A percentile compares a stretch with the other conserved stretches of the same genome.
Evolutionary conservation across 1,284 basidiomycete species (phyloP).

Genomic region (Omphalotus olearius): DNA sequence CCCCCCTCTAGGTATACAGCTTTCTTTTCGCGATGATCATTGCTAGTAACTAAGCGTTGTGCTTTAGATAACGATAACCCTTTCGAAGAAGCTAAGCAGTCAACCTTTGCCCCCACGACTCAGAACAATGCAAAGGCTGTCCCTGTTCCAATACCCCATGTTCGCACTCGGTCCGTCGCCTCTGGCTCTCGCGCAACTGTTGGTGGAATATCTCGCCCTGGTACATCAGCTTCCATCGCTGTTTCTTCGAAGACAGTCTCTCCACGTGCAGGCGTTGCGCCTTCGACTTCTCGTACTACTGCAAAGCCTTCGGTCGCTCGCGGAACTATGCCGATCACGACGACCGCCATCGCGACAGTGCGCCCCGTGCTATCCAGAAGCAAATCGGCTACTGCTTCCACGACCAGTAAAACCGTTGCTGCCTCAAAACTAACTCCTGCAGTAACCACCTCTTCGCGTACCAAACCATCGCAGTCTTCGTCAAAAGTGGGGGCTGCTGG

Average conservation of each 20-base stretch:
- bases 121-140: slow-evolving; percentile 3
- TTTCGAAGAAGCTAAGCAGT: slow-evolving; percentile 11
- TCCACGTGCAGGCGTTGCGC: not conserved
- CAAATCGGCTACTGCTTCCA: slow-evolving; percentile 1
- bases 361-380: not conserved
- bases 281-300: not conserved
- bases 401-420: not conserved
- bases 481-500: not conserved
- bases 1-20: slow-evolving; percentile 30
- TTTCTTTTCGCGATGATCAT: not conserved
- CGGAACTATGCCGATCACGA: not conserved
- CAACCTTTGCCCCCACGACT: not conserved
- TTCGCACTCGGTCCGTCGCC: slow-evolving; percentile 2
- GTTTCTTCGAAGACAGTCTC: slow-evolving; percentile 1
- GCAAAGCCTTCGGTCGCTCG: not conserved
- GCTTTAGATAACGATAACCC: slow-evolving; percentile 23
- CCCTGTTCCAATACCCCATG: slow-evolving; percentile 4
- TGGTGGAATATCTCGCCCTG: slow-evolving; percentile 1
- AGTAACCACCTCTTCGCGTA: not conserved
- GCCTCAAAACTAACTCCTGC: not conserved
- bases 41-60: not conserved
- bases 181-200: not conserved
- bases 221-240: slow-evolving; percentile 3
- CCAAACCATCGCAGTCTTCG: not conserved
- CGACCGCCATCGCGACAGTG: not conserved